Conservation (phyloP, 2,329 filamentous ascomycete genomes). For the Aspergillus sp. region DNA sequence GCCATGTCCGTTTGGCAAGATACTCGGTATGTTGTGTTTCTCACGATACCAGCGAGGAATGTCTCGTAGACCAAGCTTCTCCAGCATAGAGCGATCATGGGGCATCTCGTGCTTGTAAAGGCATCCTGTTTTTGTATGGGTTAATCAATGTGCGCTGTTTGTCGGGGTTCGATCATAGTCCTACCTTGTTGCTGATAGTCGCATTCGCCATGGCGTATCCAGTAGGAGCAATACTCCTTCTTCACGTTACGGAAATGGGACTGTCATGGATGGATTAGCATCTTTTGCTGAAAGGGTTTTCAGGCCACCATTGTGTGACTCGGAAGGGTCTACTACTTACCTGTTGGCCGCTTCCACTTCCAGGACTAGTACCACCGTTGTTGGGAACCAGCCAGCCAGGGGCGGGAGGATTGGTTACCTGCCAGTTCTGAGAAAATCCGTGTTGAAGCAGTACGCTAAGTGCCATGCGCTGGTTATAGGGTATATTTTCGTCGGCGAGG, state of each 20-base stretch:
- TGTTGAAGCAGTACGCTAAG: slow-evolving; percentile 23
- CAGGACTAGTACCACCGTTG: slow-evolving; percentile 7
- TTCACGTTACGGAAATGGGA: slow-evolving; percentile 32
- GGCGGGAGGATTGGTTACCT: slow-evolving; percentile 11
- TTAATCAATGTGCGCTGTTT: slow-evolving; percentile 2
- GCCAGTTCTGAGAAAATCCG: slow-evolving; percentile 18
- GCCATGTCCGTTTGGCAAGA: slow-evolving; percentile 23
- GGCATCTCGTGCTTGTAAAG: slow-evolving; percentile 93
- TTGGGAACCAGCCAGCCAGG: slow-evolving; percentile 18
- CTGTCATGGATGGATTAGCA: slow-evolving; percentile 13
- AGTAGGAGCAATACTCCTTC: slow-evolving; percentile 85
- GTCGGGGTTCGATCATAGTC: neutral
- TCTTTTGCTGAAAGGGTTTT: neutral
- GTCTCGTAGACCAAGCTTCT: slow-evolving; percentile 64
- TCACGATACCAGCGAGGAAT: slow-evolving; percentile 60
- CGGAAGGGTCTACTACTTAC: slow-evolving; percentile 16
- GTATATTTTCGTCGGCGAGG: slow-evolving; percentile 21
- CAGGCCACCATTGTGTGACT: neutral
- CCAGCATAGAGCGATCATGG: slow-evolving; percentile 62
- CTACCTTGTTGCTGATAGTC: slow-evolving; percentile 74
- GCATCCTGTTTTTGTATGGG: slow-evolving; percentile 56
- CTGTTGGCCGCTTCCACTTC: slow-evolving; percentile 16
- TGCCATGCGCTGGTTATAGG: slow-evolving; percentile 21
- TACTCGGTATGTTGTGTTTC: slow-evolving; percentile 36
- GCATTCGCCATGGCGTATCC: slow-evolving; percentile 83